phyloP scores from a whole-genome alignment of 768 basidiomycete genomes.

The Cubamyces lactineus region DNA sequence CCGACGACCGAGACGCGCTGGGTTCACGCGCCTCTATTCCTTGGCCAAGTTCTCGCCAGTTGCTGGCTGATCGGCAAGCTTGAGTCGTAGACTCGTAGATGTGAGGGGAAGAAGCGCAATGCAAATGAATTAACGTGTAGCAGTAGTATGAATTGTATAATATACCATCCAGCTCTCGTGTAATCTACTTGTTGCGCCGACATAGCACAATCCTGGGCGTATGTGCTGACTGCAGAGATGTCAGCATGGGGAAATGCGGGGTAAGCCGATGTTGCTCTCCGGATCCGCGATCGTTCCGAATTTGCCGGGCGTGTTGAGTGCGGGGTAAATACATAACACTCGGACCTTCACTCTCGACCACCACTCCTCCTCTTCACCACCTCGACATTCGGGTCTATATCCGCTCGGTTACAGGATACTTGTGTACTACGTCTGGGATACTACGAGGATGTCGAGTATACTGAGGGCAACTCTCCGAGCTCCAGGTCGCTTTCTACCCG shows the following conservation, averaged over 20 bases:
- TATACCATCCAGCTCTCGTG: neutral
- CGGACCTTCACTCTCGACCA: neutral
- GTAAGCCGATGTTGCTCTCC: neutral
- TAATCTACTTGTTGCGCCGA: no score
- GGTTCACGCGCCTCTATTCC: constrained; percentile 36
- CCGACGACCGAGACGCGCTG: constrained; percentile 36
- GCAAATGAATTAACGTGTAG: neutral
- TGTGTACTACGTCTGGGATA: neutral
- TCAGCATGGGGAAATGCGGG: constrained; percentile 4
- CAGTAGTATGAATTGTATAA: neutral
- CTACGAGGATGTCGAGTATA: constrained; percentile 13
- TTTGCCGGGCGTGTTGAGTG: constrained; percentile 9
- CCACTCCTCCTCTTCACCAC: neutral
- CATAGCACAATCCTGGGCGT: no score
- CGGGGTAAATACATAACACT: constrained; percentile 17
- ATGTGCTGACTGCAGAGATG: no score
- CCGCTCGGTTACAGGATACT: neutral
- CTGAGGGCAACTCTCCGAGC: constrained; percentile 14
- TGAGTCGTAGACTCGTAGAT: constrained; percentile 25
- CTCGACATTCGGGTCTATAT: neutral
- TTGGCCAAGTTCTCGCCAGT: constrained; percentile 32
- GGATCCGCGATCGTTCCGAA: constrained; percentile 20
- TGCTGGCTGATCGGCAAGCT: constrained; percentile 35
- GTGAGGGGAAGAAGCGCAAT: neutral
- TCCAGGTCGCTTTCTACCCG: constrained; percentile 12